Base-by-base conservation (phyloP, 2,329 filamentous ascomycete genomes). In the Phoma sp. region DNA sequence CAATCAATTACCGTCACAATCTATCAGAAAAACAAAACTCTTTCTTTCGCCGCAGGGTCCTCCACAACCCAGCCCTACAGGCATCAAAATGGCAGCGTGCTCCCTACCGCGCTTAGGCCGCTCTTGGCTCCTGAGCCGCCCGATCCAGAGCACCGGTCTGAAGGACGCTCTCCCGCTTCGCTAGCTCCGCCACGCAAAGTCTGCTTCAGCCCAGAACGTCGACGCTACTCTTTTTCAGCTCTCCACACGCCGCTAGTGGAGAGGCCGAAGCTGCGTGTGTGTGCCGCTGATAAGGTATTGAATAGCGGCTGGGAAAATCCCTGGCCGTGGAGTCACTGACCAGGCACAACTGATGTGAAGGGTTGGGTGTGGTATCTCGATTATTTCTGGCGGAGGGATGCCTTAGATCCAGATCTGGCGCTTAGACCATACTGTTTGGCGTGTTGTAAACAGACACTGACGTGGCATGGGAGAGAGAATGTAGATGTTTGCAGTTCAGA, bases 111-210 rank as follows among this genome's bases (percentile, higher is more conserved):
- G 47, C 47, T 42, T 42, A 23, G 32, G 28, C 30, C n/a, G 7
- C 21, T 17, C 33, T 52, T 28, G 15, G 42, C 42, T 6, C 14
- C 14, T 40, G 21, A 40, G 28, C 43, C 43, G 37, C 38, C 23
- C 30, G 43, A 38, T 47, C 50, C 50, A 36, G 38, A 37, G 37
- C 37, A 47, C 37, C 43, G 50, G 50, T 33, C 50, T 53, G 42
- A 39, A 38, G 26, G 50, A 21, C 21, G 32, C 37, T 47, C 43
- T 53, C 50, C 43, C 50, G 50, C 32, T 5, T 14, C 32, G 32
- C 37, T 47, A 47, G 49, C 42, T 15, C n/a, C 15, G 49, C 32
- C 36, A 36, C 17, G 42, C 49, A 36, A 38, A 42, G 30, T 45
- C 21, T 30, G 21, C 34, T 15, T 23, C 30, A 47, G 49, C 43